phyloP scores from a whole-genome alignment of 2,329 filamentous ascomycete species.

The Talaromyces atroroseus region DNA sequence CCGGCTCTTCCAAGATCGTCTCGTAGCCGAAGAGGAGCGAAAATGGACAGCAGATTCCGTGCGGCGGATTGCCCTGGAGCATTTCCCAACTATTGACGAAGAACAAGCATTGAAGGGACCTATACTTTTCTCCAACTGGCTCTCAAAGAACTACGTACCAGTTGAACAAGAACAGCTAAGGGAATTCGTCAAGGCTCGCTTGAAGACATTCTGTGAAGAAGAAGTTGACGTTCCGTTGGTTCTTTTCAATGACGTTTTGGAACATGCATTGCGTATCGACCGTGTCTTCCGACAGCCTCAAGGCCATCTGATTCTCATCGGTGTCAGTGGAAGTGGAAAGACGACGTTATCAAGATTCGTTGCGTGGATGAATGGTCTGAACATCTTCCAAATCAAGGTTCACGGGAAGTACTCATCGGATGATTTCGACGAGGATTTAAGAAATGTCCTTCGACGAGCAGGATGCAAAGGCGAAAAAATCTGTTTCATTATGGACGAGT shows the following conservation, averaged over 20 bases:
- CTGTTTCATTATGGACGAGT: constrained; percentile 99
- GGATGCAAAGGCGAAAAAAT: constrained; percentile 99
- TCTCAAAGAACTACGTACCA: constrained; percentile 96
- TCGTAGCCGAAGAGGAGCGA: constrained; percentile 89
- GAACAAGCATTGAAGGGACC: constrained; percentile 82
- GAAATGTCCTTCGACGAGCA: constrained; percentile 85
- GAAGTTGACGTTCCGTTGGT: constrained; percentile 98
- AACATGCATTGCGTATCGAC: constrained; percentile 96
- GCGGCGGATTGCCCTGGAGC: constrained; percentile 76
- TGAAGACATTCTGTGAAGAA: constrained; percentile 98
- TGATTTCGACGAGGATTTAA: constrained; percentile 96
- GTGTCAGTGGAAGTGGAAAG: constrained; percentile 97
- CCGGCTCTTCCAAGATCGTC: constrained; percentile 91
- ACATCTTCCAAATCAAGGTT: constrained; percentile 99
- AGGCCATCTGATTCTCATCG: constrained; percentile 95
- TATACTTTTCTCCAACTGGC: constrained; percentile 98
- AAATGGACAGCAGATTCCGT: constrained; percentile 92
- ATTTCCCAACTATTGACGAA: constrained; percentile 94
- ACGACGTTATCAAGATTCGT: constrained; percentile 97
- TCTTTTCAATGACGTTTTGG: constrained; percentile 97
- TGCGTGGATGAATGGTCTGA: constrained; percentile 99
- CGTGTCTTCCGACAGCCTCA: constrained; percentile 97
- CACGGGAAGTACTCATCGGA: constrained; percentile 97
- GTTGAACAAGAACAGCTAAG: constrained; percentile 92
- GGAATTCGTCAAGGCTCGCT: constrained; percentile 93